Conservation (phyloP, 2,329 filamentous ascomycete genomes). For the Sporothrix dimorphospora region DNA sequence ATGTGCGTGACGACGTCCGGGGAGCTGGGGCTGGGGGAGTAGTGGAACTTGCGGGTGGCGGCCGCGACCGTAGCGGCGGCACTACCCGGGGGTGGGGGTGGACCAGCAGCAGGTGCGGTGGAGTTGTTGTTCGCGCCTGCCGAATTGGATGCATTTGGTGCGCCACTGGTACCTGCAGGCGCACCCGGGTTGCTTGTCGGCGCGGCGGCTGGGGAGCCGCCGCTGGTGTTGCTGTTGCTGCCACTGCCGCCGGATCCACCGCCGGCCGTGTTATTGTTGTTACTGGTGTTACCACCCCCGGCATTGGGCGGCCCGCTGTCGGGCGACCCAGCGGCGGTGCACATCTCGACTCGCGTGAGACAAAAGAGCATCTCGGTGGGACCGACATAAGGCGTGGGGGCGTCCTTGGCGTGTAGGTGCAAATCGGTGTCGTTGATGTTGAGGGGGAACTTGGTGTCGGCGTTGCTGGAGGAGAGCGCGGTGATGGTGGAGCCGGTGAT, state of each 20-base stretch:
- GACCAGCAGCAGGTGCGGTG: constrained; percentile 32
- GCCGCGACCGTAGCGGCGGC: constrained; percentile 35
- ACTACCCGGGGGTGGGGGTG: constrained; percentile 36
- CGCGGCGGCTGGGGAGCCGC: background rate
- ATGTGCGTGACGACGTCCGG: constrained; percentile 52
- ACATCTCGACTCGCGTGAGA: constrained; percentile 60
- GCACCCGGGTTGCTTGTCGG: background rate
- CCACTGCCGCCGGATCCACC: background rate
- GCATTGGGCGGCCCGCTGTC: constrained; percentile 40
- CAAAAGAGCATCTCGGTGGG: constrained; percentile 65
- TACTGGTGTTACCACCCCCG: background rate
- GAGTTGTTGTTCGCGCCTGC: constrained; percentile 3
- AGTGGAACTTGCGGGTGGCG: constrained; percentile 38
- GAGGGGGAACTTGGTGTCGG: constrained; percentile 60
- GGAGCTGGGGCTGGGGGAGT: constrained; percentile 44
- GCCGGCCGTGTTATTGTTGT: constrained; percentile 51
- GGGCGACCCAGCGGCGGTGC: constrained; percentile 51
- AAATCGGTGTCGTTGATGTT: constrained; percentile 66
- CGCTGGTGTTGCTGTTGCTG: constrained; percentile 15
- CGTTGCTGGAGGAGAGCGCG: constrained; percentile 54
- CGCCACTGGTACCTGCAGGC: background rate
- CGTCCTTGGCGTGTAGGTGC: constrained; percentile 59
- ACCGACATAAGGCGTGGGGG: constrained; percentile 52
- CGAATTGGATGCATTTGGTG: too few species aligned
- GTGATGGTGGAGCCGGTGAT: constrained; percentile 63